Base-by-base conservation (phyloP, 176 grass and related monocot species). In the Oryza meridionalis region DNA sequence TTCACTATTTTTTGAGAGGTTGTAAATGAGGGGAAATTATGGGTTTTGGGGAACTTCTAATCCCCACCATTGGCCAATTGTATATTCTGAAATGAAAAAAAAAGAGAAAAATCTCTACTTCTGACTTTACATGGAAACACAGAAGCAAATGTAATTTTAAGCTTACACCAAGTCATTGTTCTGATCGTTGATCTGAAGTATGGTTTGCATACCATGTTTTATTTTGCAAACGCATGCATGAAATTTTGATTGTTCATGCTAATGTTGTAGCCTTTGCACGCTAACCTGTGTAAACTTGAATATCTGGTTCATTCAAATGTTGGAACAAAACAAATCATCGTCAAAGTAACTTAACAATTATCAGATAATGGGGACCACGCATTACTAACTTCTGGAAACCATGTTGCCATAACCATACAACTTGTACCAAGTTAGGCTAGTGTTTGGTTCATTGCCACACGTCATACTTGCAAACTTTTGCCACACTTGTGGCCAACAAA, bases 21-120 rank as follows among this genome's bases (percentile, higher is more conserved):
- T 75, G 62, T 81, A 81, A 81, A 68, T 76, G 15, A 74, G 43
- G 11, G n/a, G 22, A 67, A 51, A 40, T 49, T 73, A n/a, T 45
- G 46, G 75, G 53, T 71, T 45, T 47, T 19, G 7, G 26, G 7
- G 10, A 26, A 47, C 24, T 15, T 31, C 65, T 24, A 1, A n/a
- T 6, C 70, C 31, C 22, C 4, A 12, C 25, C 31, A 16, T 44
- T 75, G 24, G 16, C 44, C 4, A 68, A 26, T 7, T 86, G 62
- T 81, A 58, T 68, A 86, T 75, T 67, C 17, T 27, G 10, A n/a
- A 66, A 53, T 47, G 62, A 47, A 51, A 64, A 64, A 29, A 11
- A 25, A 21, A 1, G 25, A 7, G 5, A 37, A 37, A 37, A 5
- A 31, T 35, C 27, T 42, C 24, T 22, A 61, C 25, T 49, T 21